Base-by-base conservation (phyloP, 306 rosid species). In the Cicer yamashitae region DNA sequence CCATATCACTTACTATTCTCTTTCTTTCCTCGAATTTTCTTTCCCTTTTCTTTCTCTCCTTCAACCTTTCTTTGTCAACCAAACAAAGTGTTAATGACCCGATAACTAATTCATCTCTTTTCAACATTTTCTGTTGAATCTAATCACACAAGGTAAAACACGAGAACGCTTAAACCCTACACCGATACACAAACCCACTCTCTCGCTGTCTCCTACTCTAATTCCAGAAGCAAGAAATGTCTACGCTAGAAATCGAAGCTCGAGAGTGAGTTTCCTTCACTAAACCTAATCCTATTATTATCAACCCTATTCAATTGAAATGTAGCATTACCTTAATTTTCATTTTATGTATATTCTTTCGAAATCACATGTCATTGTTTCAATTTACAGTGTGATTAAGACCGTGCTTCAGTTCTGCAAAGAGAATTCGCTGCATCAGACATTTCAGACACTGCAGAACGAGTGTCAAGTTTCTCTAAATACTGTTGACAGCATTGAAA, bases 381-480 rank as follows among this genome's bases (percentile, higher is more conserved):
- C 37, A 30, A 30, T 30, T 30, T 30, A 30, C 37, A 30, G 97
- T 76, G 99, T 92, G 54, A 90, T 94, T 81, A 94, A 94, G 87
- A 94, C 92, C 50, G 99, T 94, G 85, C 99, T 94, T 72, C 99
- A 94, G 74, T 94, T 94, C 63, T 94, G 98, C 83, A 92, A 94
- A 89, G 99, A 94, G 74, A 92, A 92, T 68, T 94, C 99, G 4
- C 70, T 94, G 86, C 92, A 94, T 70, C 99, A 94, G 61, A 86
- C 96, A 0, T 94, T 94, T 70, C 98, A 92, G 88, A 92, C 89
- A 1, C 71, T 96, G 37, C 99, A 96, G 88, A 90, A 86, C 22
- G 99, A 96, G 89, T 96, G 99, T 75, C 98, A 92, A 82, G 99
- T 96, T 71, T 96, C 98, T 68, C 70, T 92, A 86, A 96, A 96